Evolutionary conservation across 306 rosid species (phyloP).

Genomic region (Vicia faba): DNA sequence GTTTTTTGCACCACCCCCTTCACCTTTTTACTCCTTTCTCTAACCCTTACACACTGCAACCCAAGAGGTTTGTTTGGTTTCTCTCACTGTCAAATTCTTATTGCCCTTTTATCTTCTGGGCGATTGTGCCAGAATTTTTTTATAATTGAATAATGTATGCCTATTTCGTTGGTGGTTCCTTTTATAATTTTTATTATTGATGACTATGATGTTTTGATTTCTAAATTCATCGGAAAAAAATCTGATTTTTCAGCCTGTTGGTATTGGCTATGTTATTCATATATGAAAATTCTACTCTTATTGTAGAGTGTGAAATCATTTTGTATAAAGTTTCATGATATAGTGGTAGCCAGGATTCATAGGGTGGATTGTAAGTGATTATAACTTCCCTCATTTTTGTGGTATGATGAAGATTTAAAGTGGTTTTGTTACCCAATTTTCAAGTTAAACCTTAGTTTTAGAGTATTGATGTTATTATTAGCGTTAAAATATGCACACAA

Average conservation of each 20-base stretch:
- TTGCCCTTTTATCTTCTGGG: conserved; percentile 23
- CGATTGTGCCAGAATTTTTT: not conserved
- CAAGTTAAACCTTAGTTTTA: not conserved
- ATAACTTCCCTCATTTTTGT: conserved; percentile 13
- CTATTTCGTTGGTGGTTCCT: conserved; percentile 10
- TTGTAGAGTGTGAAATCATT: conserved; percentile 21
- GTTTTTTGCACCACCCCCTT: conserved; percentile 45
- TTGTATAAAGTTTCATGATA: conserved; percentile 11
- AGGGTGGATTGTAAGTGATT: conserved; percentile 16
- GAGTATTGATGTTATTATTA: too few species aligned
- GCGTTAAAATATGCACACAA: too few species aligned
- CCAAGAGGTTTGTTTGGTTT: conserved; percentile 42
- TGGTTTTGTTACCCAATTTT: conserved; percentile 17
- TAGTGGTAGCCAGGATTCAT: not conserved
- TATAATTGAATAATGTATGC: conserved; percentile 4
- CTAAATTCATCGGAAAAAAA: conserved; percentile 6
- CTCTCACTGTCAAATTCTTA: conserved; percentile 40
- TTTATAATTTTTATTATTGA: too few species aligned
- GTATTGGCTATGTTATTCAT: not conserved
- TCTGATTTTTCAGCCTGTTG: conserved; percentile 2
- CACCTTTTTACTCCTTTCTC: conserved; percentile 39
- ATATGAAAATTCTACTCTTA: too few species aligned
- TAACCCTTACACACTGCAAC: conserved; percentile 40
- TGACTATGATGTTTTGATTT: not conserved
- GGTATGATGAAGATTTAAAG: conserved; percentile 1